Base-by-base conservation (phyloP, 441 rosid genomes). In the Erodium moschatum region DNA sequence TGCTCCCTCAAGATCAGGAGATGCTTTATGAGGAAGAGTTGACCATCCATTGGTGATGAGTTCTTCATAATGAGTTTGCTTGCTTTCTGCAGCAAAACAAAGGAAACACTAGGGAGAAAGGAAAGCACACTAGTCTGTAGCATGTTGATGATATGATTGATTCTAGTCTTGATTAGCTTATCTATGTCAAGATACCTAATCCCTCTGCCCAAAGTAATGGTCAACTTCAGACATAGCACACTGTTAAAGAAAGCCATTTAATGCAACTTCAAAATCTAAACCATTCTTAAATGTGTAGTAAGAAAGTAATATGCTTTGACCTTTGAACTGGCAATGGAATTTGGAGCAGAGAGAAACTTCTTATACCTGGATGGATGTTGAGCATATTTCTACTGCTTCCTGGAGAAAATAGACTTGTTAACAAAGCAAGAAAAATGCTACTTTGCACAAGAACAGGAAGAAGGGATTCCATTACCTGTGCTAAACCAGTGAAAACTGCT, bases 311-410 rank as follows among this genome's bases (percentile, higher is more conserved):
- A 35, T 35, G 6, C 6, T 35, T 35, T 35, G 40, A 35, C 40
- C 40, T 35, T 35, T 35, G 6, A 35, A 29, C 33, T 29, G 33
- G 33, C 33, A 29, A 29, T 29, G 33, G 2, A 29, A 29, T 29
- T 29, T 29, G 2, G 33, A 29, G 2, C 1, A 29, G 33, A 29
- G 1, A 29, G 33, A 29, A 29, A 29, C 33, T 52, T 21, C 62
- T 66, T 74, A 76, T 77, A 92, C 97, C 79, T 91, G 98, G 79
- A 91, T 82, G 58, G 96, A 94, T 52, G 70, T 72, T 38, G 97
- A 84, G 82, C 98, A 94, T 77, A 91, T 85, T 84, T 94, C 97
- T 21, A 94, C 92, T 48, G 94, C 97, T 94, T 94, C 97, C 98
- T 94, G 91, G 66, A 20, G 70, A 64, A 77, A 73, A 73, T 27